These are phyloP conservation scores for Monosporascus cannonballus DNA, from an alignment of 2,329 filamentous ascomycete genomes.

Conservation along the genomic window DNA sequence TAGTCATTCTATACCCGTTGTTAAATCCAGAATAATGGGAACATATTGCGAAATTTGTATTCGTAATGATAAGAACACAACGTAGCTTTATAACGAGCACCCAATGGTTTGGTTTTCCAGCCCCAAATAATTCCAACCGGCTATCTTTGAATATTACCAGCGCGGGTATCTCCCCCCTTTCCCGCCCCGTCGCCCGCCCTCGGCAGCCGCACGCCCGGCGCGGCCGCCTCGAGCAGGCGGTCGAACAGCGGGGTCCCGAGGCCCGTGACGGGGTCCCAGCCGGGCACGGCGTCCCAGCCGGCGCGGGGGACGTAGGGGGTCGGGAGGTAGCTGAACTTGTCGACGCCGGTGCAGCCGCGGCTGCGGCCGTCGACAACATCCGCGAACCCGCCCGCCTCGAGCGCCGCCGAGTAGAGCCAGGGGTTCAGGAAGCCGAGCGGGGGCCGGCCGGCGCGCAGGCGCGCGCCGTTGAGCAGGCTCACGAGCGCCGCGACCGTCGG, in stretches of 20 bases:
- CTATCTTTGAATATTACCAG: too few species aligned
- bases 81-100: too few species aligned
- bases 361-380: conserved; percentile 30
- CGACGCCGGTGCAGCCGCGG: conserved; percentile 26
- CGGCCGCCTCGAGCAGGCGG: conserved; percentile 21
- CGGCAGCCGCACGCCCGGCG: conserved; percentile 8
- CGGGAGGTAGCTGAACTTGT: conserved; percentile 19
- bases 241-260: conserved; percentile 38
- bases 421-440: conserved; percentile 56
- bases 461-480: conserved; percentile 57
- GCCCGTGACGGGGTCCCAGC: conserved; percentile 43
- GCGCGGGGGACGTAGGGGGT: conserved; percentile 25
- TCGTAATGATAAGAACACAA: too few species aligned
- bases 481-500: conserved; percentile 60
- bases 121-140: too few species aligned
- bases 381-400: conserved; percentile 24
- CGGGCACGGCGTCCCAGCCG: conserved; percentile 34
- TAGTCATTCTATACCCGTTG: too few species aligned
- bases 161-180: too few species aligned
- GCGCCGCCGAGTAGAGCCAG: conserved; percentile 43
- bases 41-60: too few species aligned
- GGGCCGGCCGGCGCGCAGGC: conserved; percentile 46
- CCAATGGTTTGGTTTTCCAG: too few species aligned
- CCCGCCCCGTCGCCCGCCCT: background rate
- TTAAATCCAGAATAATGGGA: too few species aligned